Base-by-base conservation (phyloP, 371 early-diverging fungal genomes). In the Umbelopsis sp. region DNA sequence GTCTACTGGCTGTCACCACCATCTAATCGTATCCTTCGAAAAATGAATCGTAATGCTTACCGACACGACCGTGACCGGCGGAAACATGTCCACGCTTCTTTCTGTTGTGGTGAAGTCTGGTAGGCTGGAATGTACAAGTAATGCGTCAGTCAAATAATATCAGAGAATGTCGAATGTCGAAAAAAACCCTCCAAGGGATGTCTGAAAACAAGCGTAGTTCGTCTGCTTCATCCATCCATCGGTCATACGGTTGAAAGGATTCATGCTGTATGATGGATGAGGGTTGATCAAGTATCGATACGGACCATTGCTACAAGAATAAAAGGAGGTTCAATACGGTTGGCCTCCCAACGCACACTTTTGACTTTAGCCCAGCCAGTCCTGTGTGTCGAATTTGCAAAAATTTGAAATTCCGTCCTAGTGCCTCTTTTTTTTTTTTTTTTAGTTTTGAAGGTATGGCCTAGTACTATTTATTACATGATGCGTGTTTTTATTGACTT, bases 21-120 rank as follows among this genome's bases (percentile, higher is more conserved):
- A 12, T 20, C 25, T 4, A 51, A 14, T 22, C 9, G 10, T 4
- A 41, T 10, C 41, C 8, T 48, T 48, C 32, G 3, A 24, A 57
- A 57, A 4, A 29, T 4, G 18, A 37, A 29, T 5, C 37, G 14
- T 3, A n/a, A 29, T 57, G 57, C 57, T 57, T 57, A 57, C 57
- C 92, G 76, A 94, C 85, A 87, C 95, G 93, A 88, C 95, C 95
- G 90, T 95, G 94, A 87, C 95, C 95, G 89, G 93, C 93, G 67
- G 93, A 93, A 78, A 95, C 95, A 90, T 95, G 93, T 75, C 95
- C 95, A 81, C 95, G 92, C 89, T 88, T 88, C 91, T 94, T 95
- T 83, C 95, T 88, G 84, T 89, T 92, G 83, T 94, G 89, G 78
- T 86, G 85, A 76, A 92, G 85, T 85, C 94, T 87, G 86, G 95